phyloP scores from a whole-genome alignment of 371 early-diverging fungal species.

The Nematocida ausubeli region DNA sequence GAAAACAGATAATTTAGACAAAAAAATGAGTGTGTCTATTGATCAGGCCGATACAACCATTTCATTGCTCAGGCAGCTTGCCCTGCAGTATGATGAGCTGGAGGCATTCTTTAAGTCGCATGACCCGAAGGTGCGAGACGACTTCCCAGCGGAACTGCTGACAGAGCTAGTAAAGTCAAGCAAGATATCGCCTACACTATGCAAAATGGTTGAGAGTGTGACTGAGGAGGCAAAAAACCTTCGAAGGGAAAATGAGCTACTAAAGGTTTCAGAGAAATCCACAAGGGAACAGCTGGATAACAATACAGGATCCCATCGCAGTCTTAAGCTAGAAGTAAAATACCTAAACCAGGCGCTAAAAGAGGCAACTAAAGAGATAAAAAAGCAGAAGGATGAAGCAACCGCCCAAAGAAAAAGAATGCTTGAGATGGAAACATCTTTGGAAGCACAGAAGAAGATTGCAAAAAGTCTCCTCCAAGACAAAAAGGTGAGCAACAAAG shows the following conservation, averaged over 20 bases:
- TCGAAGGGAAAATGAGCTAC: slow-evolving; percentile 22
- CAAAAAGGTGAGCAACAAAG: slow-evolving; percentile 51
- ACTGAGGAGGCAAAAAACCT: slow-evolving; percentile 50
- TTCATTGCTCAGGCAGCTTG: slow-evolving; percentile 39
- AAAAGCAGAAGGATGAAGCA: slow-evolving; percentile 51
- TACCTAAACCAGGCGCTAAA: slow-evolving; percentile 26
- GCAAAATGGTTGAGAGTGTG: slow-evolving; percentile 60
- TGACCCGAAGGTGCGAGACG: slow-evolving; percentile 27
- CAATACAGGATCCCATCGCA: neutral
- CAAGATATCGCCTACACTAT: slow-evolving; percentile 59
- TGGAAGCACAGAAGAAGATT: slow-evolving; percentile 60
- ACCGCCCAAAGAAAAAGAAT: slow-evolving; percentile 34
- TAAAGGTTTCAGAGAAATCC: slow-evolving; percentile 24
- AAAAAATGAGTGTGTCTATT: neutral
- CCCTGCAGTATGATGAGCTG: slow-evolving; percentile 51
- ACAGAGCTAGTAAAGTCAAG: slow-evolving; percentile 56
- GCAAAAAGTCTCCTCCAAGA: slow-evolving; percentile 56
- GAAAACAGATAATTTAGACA: neutral
- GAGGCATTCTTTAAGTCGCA: slow-evolving; percentile 41
- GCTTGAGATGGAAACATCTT: slow-evolving; percentile 57
- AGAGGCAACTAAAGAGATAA: slow-evolving; percentile 45
- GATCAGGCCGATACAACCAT: slow-evolving; percentile 4
- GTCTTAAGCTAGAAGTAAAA: slow-evolving; percentile 35
- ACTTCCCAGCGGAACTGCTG: slow-evolving; percentile 56
- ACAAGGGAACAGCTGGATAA: slow-evolving; percentile 23